Conservation (phyloP, 2,329 filamentous ascomycete genomes). For the Phaeosphaeria sp. region DNA sequence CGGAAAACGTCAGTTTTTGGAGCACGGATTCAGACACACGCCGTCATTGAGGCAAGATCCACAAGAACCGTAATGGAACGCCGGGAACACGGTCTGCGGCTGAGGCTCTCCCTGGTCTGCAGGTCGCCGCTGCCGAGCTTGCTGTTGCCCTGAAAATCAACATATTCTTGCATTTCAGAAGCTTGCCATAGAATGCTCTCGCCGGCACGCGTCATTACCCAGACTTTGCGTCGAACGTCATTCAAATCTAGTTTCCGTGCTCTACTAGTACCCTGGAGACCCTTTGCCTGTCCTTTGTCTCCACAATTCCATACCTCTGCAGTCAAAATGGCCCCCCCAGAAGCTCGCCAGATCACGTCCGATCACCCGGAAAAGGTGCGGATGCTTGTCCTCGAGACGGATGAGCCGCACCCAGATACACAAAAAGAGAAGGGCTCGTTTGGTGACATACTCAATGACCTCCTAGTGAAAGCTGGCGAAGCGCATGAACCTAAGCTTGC, state of each 20-base stretch:
- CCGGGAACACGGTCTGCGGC: slow-evolving; percentile 14
- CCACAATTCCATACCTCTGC: background rate
- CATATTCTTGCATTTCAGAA: slow-evolving; percentile 2
- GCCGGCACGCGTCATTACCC: slow-evolving; percentile 17
- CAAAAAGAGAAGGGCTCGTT: slow-evolving; percentile 59
- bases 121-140: slow-evolving; percentile 2
- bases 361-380: slow-evolving; percentile 45
- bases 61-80: slow-evolving; percentile 20
- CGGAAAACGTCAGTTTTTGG: background rate
- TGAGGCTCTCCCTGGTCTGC: slow-evolving; percentile 12
- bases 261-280: background rate
- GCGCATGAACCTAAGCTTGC: slow-evolving; percentile 61
- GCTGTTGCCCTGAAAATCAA: slow-evolving; percentile 1
- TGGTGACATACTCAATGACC: slow-evolving; percentile 59
- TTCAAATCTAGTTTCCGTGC: slow-evolving; percentile 1
- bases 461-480: slow-evolving; percentile 60
- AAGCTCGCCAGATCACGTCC: slow-evolving; percentile 28
- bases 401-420: slow-evolving; percentile 61
- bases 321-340: slow-evolving; percentile 30
- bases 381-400: slow-evolving; percentile 65
- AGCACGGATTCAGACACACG: slow-evolving; percentile 6
- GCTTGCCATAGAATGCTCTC: slow-evolving; percentile 14
- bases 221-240: slow-evolving; percentile 10
- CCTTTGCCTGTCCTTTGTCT: slow-evolving; percentile 1
- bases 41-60: slow-evolving; percentile 25